Evolutionary conservation across 768 basidiomycete genomes (phyloP).

Genomic region (Rhodosporidiobolus sp.): DNA sequence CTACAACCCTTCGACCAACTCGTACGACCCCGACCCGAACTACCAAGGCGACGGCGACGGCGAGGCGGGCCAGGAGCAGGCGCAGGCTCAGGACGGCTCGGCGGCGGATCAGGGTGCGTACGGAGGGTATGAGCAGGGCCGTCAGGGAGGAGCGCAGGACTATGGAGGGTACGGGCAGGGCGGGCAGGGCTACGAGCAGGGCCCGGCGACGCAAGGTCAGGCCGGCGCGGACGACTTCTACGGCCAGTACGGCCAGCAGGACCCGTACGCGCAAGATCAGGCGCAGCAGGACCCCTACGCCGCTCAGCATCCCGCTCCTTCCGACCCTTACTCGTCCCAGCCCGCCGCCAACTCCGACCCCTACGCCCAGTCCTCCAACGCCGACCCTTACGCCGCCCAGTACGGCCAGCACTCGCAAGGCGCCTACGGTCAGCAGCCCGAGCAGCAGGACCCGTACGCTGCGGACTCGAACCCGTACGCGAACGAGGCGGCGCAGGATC

Average conservation of each 20-base stretch:
- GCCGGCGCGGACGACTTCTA: neutral
- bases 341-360: neutral
- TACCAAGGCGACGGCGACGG: slow-evolving; percentile 5
- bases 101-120: neutral
- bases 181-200: neutral
- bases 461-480: slow-evolving; percentile 18
- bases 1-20: slow-evolving; percentile 32
- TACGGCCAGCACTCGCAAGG: neutral
- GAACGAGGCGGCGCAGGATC: neutral
- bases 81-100: neutral
- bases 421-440: neutral
- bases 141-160: neutral
- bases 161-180: neutral
- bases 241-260: neutral
- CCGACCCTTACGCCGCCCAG: neutral
- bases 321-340: neutral
- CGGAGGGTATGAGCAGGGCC: neutral
- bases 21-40: slow-evolving; percentile 34
- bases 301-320: neutral
- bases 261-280: neutral
- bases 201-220: neutral
- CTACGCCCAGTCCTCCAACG: slow-evolving; percentile 2
- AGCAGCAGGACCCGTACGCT: slow-evolving; percentile 13
- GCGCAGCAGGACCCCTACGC: slow-evolving; percentile 11
- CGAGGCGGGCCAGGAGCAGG: neutral